A percentile compares a stretch with the other conserved stretches of the same genome.
These are phyloP conservation scores for Pulicaria dysenterica DNA, from an alignment of 129 eudicot genomes.

Conservation along the genomic window DNA sequence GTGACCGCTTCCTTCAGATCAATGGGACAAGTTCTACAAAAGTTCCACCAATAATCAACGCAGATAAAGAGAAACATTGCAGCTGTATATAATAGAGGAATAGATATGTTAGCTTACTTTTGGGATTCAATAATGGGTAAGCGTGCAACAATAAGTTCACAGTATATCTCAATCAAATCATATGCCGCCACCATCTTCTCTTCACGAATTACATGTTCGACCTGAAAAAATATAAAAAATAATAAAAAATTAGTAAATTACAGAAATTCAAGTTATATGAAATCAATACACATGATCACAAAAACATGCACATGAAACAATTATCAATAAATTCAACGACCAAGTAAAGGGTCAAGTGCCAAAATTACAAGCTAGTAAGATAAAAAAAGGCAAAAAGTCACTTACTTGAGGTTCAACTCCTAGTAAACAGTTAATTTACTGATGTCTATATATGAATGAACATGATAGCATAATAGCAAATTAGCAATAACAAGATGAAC, in stretches of 20 bases:
- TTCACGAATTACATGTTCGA: conserved; percentile 92
- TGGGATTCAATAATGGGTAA: conserved; percentile 89
- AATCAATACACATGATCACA: neutral
- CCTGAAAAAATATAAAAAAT: conserved; percentile 46
- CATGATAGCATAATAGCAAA: no score
- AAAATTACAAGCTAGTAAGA: no score
- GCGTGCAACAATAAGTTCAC: conserved; percentile 89
- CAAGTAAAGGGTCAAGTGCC: no score
- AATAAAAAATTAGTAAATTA: neutral
- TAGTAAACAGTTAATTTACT: no score
- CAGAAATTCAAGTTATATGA: neutral
- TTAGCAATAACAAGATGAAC: no score
- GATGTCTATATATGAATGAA: no score
- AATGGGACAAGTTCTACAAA: conserved; percentile 75
- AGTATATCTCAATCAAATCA: conserved; percentile 83
- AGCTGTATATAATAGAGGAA: neutral
- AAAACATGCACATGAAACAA: neutral
- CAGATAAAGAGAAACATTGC: neutral
- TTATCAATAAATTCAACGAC: neutral
- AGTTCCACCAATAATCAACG: neutral
- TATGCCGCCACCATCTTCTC: conserved; percentile 94
- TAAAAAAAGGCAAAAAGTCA: no score
- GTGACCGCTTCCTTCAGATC: conserved; percentile 91
- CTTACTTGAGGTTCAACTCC: no score
- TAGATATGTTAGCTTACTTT: conserved; percentile 52